phyloP scores from a whole-genome alignment of 164 flowering plant genomes.

The Magnolia sinica region DNA sequence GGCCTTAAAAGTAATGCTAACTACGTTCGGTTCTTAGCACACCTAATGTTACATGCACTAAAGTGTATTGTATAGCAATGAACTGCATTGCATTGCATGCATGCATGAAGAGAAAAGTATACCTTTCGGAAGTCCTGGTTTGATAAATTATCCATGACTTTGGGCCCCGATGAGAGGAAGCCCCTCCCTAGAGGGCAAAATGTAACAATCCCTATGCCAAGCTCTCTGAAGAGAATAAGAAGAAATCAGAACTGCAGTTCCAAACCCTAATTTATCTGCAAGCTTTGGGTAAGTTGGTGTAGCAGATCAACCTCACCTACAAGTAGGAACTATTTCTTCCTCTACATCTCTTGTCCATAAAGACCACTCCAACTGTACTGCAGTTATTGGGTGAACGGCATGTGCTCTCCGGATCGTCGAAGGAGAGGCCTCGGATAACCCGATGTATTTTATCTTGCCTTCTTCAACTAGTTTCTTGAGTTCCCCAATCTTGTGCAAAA shows the following conservation, averaged over 20 bases:
- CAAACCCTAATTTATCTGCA: background rate
- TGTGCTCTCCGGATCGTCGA: slow-evolving; percentile 28
- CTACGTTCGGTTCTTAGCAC: background rate
- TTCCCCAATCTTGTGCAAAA: slow-evolving; percentile 12
- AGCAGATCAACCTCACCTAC: slow-evolving; percentile 16
- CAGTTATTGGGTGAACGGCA: slow-evolving; percentile 25
- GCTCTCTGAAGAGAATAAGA: slow-evolving; percentile 13
- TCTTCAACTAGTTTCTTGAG: slow-evolving; percentile 27
- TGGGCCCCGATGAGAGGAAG: slow-evolving; percentile 48
- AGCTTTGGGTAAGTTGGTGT: background rate
- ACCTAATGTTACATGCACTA: background rate
- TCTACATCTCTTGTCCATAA: slow-evolving; percentile 26
- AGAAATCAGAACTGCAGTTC: background rate
- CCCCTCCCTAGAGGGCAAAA: slow-evolving; percentile 59
- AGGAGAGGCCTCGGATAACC: slow-evolving; percentile 25
- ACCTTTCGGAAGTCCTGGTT: slow-evolving; percentile 48
- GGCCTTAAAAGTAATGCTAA: background rate
- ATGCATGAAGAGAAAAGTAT: background rate
- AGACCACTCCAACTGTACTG: slow-evolving; percentile 33
- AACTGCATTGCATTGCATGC: background rate
- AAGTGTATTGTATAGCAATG: background rate
- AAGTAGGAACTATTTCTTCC: slow-evolving; percentile 27
- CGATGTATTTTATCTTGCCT: slow-evolving; percentile 23
- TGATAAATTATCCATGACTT: slow-evolving; percentile 31
- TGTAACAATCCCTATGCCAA: slow-evolving; percentile 60